Conservation (phyloP, 2,329 filamentous ascomycete genomes). For the Ilyonectria mors-panacis region DNA sequence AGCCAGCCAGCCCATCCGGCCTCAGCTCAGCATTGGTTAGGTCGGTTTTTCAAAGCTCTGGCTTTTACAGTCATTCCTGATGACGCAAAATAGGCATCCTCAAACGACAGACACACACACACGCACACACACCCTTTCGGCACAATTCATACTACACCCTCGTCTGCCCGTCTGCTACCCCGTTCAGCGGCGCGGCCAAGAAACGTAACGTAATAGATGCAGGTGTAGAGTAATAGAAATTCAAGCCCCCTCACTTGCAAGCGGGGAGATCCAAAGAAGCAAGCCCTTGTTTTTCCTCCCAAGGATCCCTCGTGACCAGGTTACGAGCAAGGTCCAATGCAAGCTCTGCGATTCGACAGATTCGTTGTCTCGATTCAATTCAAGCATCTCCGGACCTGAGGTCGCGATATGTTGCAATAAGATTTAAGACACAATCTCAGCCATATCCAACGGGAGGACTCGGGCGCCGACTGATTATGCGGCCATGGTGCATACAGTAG, state of each 20-base stretch:
- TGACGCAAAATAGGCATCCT: constrained; percentile 23
- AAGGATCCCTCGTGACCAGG: constrained; percentile 40
- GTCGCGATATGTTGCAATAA: background rate
- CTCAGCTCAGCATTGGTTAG: background rate
- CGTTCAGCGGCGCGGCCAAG: constrained; percentile 21
- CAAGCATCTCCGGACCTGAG: constrained; percentile 26
- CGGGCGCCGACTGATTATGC: background rate
- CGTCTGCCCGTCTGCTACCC: constrained; percentile 7
- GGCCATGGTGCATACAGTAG: background rate
- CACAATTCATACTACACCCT: constrained; percentile 7
- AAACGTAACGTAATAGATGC: constrained; percentile 50
- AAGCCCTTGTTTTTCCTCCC: constrained; percentile 34
- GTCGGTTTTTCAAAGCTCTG: background rate
- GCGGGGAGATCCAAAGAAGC: constrained; percentile 31
- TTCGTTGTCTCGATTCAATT: constrained; percentile 28
- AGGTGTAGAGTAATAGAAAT: constrained; percentile 47
- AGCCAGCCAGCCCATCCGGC: background rate
- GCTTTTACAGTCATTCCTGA: constrained; percentile 7
- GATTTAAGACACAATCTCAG: background rate
- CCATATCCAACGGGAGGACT: background rate
- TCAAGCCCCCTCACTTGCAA: constrained; percentile 28
- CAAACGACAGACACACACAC: constrained; percentile 12
- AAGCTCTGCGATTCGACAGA: constrained; percentile 43
- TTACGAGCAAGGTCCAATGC: constrained; percentile 30
- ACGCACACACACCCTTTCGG: constrained; percentile 17